Base-by-base conservation (phyloP, 1,139 yeast genomes). In the Kodamaea sp. region DNA sequence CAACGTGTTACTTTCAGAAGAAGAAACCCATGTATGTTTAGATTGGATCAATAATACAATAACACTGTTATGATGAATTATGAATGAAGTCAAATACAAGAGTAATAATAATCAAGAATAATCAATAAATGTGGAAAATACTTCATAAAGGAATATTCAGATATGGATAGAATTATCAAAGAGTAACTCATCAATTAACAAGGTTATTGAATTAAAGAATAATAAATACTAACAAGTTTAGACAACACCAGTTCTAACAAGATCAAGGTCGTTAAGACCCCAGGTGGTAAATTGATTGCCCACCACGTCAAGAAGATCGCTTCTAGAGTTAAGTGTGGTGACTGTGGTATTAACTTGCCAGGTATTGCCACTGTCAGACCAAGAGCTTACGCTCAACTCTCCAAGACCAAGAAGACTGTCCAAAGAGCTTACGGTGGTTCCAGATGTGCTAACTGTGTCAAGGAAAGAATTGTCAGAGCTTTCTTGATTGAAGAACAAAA, bases 381-480 rank as follows among this genome's bases (percentile, higher is more conserved):
- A 79, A 86, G 97, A 78, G 80, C 87, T 77, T 89, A 86, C 80
- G 97, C 97, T 60, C 76, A 79, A 63, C 81, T 90, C 63, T 88
- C 97, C 59, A 89, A 84, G 81, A 87, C 96, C 67, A 87, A 85
- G 81, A 90, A 92, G 84, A 85, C 96, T 58, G 98, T 92, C 61
- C 90, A 90, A 71, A 92, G 98, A 83, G 90, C 96, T 65, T 92
- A 92, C 90, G 98, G 98, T 79, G 98, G 98, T 73, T 83, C 95
- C 65, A 82, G 94, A 81, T 89, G 96, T 78, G 95, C 95, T 66
- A 84, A 83, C 87, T 87, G 96, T 79, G 97, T 90, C 68, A 89
- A 88, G 83, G 95, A 89, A 76, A 87, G 96, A 84, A 84, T 92
- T 63, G 89, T 90, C 72, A 90, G 97, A 81, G 97, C 97, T 69